These are phyloP conservation scores for Ophiostoma sp. DNA, from an alignment of 2,329 filamentous ascomycete species.

Conservation along the genomic window DNA sequence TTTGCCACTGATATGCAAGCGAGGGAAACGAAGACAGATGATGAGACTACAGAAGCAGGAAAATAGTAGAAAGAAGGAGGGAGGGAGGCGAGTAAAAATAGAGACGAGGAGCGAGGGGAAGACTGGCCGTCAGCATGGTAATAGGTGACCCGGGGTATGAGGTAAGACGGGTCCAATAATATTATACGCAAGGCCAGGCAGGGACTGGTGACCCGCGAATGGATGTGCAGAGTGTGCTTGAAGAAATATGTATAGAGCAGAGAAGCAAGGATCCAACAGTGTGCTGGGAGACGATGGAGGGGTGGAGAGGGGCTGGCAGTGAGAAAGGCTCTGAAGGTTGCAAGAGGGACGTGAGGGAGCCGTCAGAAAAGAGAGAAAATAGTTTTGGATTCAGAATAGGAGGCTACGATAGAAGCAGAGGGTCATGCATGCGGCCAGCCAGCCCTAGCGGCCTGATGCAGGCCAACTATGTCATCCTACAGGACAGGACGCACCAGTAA, in stretches of 20 bases:
- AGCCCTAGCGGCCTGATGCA: neutral
- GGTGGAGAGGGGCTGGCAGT: slow-evolving; percentile 5
- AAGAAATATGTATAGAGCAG: neutral
- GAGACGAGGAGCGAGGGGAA: neutral
- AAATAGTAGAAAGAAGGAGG: neutral
- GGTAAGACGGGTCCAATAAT: slow-evolving; percentile 3
- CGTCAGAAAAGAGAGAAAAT: neutral
- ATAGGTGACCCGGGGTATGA: slow-evolving; percentile 1
- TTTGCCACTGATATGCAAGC: neutral
- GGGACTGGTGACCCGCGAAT: neutral
- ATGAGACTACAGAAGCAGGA: neutral
- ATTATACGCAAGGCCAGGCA: neutral
- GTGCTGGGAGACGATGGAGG: neutral
- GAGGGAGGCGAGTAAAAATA: neutral
- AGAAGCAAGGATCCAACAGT: neutral
- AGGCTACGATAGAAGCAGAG: neutral
- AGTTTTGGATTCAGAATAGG: neutral
- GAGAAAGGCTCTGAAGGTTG: neutral
- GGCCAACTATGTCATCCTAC: slow-evolving; percentile 1
- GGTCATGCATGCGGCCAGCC: neutral
- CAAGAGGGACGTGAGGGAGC: neutral
- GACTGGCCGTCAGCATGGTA: neutral
- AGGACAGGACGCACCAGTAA: neutral
- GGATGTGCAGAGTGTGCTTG: neutral
- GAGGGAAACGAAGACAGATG: neutral